Base-by-base conservation (phyloP, 768 basidiomycete species). In the Calocera viscosa region DNA sequence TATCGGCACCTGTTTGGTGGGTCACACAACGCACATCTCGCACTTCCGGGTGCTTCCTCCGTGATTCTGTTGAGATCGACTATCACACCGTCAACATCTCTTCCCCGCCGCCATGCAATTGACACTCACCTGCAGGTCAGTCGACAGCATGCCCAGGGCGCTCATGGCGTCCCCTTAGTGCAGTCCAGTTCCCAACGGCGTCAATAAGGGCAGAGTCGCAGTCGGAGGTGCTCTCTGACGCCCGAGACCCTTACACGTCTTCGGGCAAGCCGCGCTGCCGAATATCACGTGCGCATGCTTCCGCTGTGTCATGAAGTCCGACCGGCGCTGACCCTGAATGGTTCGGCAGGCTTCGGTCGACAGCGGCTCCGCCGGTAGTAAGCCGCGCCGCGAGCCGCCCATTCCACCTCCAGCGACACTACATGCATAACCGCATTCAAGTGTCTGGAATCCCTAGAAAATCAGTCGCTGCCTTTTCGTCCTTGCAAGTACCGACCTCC, bases 41-140 rank as follows among this genome's bases (percentile, higher is more conserved):
- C 71, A 96, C 91, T 74, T 96, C 94, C 24, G 92, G 91, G 75
- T 94, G 87, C 71, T 90, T 91, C 68, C 94, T 80, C 72, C 87
- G 83, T 28, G 91, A 91, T 79, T 95, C 94, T 72, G 88, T 90
- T 10, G 91, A 85, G 70, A 97, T 77, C 40, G 93, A 89, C 89
- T 93, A 66, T n/a, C 43, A 1, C 5, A 34, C 22, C 64, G 19
- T 68, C 64, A 65, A 47, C 34, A 32, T 28, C 22, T 22, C 10
- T 43, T 22, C 35, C 7, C 2, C 64, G 19, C 11, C 3, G 10
- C n/a, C 7, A 14, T 8, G 22, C 30, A 43, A 8, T 10, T 22
- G 49, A 34, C 65, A 68, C 70, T 43, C 69, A 84, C 85, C 81
- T 90, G 88, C 33, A 90, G 81, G 73, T 90, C 88, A 38, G 72